Evolutionary conservation across 441 rosid species (phyloP).

Genomic region (Syzygium syzygioides): DNA sequence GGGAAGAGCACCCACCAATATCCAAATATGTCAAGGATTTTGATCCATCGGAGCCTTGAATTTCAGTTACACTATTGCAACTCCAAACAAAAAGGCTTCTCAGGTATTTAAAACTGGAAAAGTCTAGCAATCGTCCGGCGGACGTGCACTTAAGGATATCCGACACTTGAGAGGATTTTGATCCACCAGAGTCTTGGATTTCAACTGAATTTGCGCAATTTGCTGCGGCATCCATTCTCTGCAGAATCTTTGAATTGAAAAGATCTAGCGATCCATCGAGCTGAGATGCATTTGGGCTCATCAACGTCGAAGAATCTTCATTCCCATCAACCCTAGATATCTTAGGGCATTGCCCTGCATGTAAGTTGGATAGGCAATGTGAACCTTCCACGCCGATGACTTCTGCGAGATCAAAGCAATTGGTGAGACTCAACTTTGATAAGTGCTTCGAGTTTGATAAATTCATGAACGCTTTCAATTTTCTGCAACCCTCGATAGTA

Average conservation of each 20-base stretch:
- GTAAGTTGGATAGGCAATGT: not conserved
- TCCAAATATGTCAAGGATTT: not conserved
- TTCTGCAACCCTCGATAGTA: not conserved
- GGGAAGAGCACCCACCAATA: not conserved
- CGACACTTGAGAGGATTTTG: not conserved
- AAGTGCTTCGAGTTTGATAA: not conserved
- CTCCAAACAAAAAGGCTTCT: not conserved
- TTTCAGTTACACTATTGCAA: not conserved
- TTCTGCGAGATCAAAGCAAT: not conserved
- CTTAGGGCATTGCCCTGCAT: too few species aligned
- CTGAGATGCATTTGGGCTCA: fast-evolving
- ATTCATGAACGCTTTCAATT: not conserved
- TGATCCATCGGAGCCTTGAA: not conserved
- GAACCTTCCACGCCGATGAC: fast-evolving
- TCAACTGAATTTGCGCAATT: not conserved
- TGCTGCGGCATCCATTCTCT: not conserved
- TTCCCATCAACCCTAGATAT: too few species aligned
- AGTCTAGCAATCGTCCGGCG: not conserved
- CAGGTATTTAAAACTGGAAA: not conserved
- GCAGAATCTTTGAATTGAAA: not conserved
- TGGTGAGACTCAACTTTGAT: not conserved
- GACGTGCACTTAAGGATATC: not conserved
- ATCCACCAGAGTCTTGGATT: not conserved
- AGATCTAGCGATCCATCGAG: not conserved
- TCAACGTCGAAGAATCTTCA: not conserved